Percentiles rank a stretch among this genome's conserved stretches.
phyloP scores from a whole-genome alignment of 2,329 filamentous ascomycete genomes.

The Pseudonectria buxi region DNA sequence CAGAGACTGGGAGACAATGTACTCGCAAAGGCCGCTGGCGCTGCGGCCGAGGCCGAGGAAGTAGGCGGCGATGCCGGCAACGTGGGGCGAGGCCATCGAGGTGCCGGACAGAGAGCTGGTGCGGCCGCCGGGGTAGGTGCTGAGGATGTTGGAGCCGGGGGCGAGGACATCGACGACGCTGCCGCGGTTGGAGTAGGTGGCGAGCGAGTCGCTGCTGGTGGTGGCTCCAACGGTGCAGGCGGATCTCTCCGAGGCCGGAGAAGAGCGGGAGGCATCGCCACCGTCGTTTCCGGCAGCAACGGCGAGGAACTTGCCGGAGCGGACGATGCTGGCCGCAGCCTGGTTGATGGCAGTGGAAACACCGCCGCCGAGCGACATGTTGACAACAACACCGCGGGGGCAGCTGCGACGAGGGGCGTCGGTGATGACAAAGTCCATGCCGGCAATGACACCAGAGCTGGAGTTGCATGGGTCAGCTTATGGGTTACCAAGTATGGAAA shows the following conservation, averaged over 20 bases:
- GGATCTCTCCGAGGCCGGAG: constrained; percentile 36
- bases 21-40: constrained; percentile 40
- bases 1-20: constrained; percentile 29
- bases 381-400: constrained; percentile 40
- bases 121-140: constrained; percentile 36
- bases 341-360: constrained; percentile 39
- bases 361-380: constrained; percentile 49
- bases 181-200: constrained; percentile 46
- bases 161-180: constrained; percentile 41
- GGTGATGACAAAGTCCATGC: constrained; percentile 35
- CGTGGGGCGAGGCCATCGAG: constrained; percentile 34
- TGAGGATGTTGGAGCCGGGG: constrained; percentile 39
- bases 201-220: constrained; percentile 27
- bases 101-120: constrained; percentile 36
- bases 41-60: constrained; percentile 35
- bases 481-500: background rate
- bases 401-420: constrained; percentile 31
- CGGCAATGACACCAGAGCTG: constrained; percentile 36
- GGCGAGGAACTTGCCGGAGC: constrained; percentile 41
- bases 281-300: constrained; percentile 50
- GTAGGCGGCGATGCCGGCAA: constrained; percentile 36
- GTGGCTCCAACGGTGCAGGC: constrained; percentile 47
- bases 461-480: background rate
- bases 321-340: constrained; percentile 37
- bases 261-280: constrained; percentile 35